Evolutionary conservation across 345 rosid species (phyloP), one percentile per base, ranked within the genome.

Genomic region (Hibiscus trionum): DNA sequence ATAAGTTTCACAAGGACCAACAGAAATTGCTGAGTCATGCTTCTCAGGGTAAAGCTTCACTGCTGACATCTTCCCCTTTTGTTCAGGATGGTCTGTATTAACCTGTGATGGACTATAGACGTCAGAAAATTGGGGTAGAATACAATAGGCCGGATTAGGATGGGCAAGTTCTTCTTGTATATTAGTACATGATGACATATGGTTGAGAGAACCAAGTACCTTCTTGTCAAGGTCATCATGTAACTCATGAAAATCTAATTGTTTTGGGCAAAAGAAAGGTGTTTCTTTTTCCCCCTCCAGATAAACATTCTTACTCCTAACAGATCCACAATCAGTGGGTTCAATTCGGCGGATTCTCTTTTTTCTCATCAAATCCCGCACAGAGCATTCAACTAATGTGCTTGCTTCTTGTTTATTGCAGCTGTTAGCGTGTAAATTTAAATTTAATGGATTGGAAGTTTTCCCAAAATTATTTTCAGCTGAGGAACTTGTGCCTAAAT

Each of bases 341-440:
- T 83, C 82, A 73, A 77, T 78, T 56, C 71, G 86, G 80, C 74
- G 65, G 77, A 75, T 58, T 61, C 97, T 86, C 79, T 88, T 91
- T 79, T 75, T 86, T 70, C 97, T 86, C 97, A 91, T 94, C 88
- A 94, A 79, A 75, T 91, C 97, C 66, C 98, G 87, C 44, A 90
- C 73, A 19, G 93, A 90, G 82, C 86, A 81, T 73, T 81, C 87
- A 71, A 61, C 83, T 78, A 80, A 77, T 33, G 76, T 7, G 55
- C 73, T 75, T 56, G 71, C 72, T 73, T 80, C 83, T 52, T 39
- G 71, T 44, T 56, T 61, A 76, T 72, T 80, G 80, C 68, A 72
- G 65, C 31, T 74, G 79, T 75, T 75, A 31, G 73, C 37, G 42
- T 73, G 85, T 66, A 73, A 69, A 75, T 66, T 80, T 75, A 61